phyloP scores from a whole-genome alignment of 306 rosid species.

The Citrullus mucosospermus region DNA sequence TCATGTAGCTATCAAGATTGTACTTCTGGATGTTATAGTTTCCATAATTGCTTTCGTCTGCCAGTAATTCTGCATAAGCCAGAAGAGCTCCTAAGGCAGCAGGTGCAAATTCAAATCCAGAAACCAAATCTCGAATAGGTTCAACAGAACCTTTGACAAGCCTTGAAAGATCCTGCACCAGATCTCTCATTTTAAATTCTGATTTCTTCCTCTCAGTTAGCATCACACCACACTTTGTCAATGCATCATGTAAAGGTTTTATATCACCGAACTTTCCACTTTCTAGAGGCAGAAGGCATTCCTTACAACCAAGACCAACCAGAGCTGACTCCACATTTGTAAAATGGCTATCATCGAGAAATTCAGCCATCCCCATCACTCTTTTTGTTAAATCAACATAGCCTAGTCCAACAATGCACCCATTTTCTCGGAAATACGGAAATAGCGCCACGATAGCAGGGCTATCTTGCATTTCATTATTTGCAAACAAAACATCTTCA shows the following conservation, averaged over 20 bases:
- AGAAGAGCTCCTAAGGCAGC: conserved; percentile 80
- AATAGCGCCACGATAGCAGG: conserved; percentile 64
- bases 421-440: conserved; percentile 62
- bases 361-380: conserved; percentile 79
- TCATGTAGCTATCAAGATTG: conserved; percentile 76
- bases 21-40: conserved; percentile 56
- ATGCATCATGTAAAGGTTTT: conserved; percentile 47
- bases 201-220: conserved; percentile 77
- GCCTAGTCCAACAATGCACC: conserved; percentile 71
- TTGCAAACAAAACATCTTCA: conserved; percentile 84
- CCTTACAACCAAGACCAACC: conserved; percentile 95
- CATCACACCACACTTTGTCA: conserved; percentile 83
- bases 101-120: conserved; percentile 83
- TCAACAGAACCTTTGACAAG: conserved; percentile 89
- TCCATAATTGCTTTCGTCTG: conserved; percentile 86
- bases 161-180: conserved; percentile 82
- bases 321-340: conserved; percentile 83
- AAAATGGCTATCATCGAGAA: conserved; percentile 84
- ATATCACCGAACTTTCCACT: conserved; percentile 47
- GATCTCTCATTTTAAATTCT: conserved; percentile 80
- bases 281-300: conserved; percentile 69
- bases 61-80: conserved; percentile 77
- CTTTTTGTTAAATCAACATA: conserved; percentile 79
- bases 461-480: conserved; percentile 96
- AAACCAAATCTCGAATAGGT: conserved; percentile 75